phyloP scores from a whole-genome alignment of 2,329 filamentous ascomycete species.

The Arthrobotrys sinensis region DNA sequence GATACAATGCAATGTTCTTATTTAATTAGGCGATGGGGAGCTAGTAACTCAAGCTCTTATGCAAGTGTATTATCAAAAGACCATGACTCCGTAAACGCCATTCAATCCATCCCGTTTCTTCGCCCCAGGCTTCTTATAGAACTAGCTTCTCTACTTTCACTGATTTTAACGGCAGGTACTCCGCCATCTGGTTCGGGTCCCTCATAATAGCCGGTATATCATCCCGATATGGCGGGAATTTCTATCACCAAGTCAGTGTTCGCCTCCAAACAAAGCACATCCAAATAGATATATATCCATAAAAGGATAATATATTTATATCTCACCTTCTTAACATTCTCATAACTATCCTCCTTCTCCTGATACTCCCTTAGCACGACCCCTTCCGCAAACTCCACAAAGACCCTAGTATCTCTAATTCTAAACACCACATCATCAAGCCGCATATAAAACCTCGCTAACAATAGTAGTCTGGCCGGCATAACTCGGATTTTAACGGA shows the following conservation, averaged over 20 bases:
- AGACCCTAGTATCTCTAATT: conserved; percentile 90
- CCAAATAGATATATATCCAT: conserved; percentile 21
- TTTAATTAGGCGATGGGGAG: too few species aligned
- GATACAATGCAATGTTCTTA: too few species aligned
- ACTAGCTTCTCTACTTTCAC: conserved; percentile 75
- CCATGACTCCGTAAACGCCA: conserved; percentile 38
- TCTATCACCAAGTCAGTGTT: conserved; percentile 65
- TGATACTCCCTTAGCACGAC: conserved; percentile 91
- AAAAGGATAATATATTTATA: neutral
- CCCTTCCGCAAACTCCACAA: conserved; percentile 85
- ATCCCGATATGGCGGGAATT: conserved; percentile 75
- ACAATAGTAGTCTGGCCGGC: conserved; percentile 86
- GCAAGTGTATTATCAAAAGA: neutral
- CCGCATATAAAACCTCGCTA: conserved; percentile 91
- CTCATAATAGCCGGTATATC: conserved; percentile 83
- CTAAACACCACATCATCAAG: conserved; percentile 90
- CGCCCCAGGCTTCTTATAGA: conserved; percentile 19
- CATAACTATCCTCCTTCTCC: conserved; percentile 86
- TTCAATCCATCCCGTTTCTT: neutral
- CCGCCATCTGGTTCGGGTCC: conserved; percentile 82
- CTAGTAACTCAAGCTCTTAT: neutral
- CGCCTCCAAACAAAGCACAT: too few species aligned
- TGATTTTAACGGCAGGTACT: conserved; percentile 80
- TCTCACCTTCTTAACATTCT: conserved; percentile 79
- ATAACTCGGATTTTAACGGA: conserved; percentile 95